Base-by-base conservation (phyloP, 805 yeast species). In the Candida peoriensis region DNA sequence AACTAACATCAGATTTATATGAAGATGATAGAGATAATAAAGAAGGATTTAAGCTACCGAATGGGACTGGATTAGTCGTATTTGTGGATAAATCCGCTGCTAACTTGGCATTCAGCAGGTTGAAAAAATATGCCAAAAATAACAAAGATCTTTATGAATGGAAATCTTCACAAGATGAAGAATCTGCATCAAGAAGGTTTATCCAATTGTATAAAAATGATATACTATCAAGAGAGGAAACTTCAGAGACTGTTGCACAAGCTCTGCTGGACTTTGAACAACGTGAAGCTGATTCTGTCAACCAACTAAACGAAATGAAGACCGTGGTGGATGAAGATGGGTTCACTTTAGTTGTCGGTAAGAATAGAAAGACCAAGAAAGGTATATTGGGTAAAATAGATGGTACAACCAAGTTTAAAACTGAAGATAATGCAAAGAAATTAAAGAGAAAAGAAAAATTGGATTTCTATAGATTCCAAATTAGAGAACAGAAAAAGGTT, bases 381-480 rank as follows among this genome's bases (percentile, higher is more conserved):
- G 84, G 84, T 42, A 68, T 87, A 25, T 46, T 78, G 57, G 84
- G 84, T 28, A 69, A 74, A 50, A 72, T 64, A 38, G 60, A 64
- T 43, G 46, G 54, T 20, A 64, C 70, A 4, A 58, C 61, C 18
- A 61, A 63, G 22, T 60, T 64, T 53, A 43, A 48, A 36, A 50
- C 50, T 48, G 37, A 41, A 28, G 46, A 35, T 24, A 49, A 35
- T 20, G 46, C 63, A 40, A 61, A 67, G 34, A 81, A 74, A 58
- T 66, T 72, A 63, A 78, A 81, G 59, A 76, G 72, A 59, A 78
- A 78, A 54, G 89, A 85, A 50, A 86, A 89, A 66, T 71, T 74
- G 46, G 97, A 94, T 62, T 93, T 93, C 68, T 93, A 93, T 68
- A 72, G 96, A 51, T 93, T 89, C 76, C 99, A 93, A 66, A 75